These are phyloP conservation scores for Termitomyces titanicus DNA, from an alignment of 768 basidiomycete species.

Conservation along the genomic window DNA sequence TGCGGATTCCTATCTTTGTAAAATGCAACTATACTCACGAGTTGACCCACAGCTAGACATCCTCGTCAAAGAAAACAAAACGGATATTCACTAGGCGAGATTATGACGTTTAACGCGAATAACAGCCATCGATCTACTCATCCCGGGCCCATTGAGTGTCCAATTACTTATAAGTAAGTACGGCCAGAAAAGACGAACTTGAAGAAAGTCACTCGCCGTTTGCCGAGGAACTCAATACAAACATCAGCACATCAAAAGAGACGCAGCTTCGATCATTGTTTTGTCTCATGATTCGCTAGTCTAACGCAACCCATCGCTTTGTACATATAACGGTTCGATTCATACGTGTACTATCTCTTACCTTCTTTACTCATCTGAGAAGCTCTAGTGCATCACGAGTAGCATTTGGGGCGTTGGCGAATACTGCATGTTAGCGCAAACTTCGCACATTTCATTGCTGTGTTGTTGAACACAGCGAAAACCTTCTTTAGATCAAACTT, in stretches of 20 bases:
- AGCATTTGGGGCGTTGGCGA: constrained; percentile 8
- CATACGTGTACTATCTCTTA: neutral
- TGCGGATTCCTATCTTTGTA: neutral
- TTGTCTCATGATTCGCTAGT: neutral
- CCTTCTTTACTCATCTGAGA: neutral
- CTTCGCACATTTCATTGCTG: constrained; percentile 7
- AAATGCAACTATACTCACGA: neutral
- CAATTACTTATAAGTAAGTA: neutral
- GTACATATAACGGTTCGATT: neutral
- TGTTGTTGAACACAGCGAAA: constrained; percentile 3
- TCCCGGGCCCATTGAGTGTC: neutral
- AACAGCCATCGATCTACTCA: neutral
- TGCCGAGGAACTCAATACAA: constrained; percentile 9
- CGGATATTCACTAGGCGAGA: neutral
- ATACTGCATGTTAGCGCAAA: constrained; percentile 12
- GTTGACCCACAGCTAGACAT: neutral
- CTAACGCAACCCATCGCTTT: too few relatives aligned
- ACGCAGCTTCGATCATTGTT: constrained; percentile 11
- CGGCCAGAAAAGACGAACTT: neutral
- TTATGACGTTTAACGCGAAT: neutral
- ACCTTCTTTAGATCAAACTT: constrained; percentile 16
- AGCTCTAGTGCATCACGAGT: neutral
- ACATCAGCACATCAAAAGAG: constrained; percentile 5
- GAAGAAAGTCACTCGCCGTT: neutral
- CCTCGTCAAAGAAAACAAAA: too few relatives aligned